phyloP scores from a whole-genome alignment of 352 stramenopile genomes.

The Pythium aristosporum region DNA sequence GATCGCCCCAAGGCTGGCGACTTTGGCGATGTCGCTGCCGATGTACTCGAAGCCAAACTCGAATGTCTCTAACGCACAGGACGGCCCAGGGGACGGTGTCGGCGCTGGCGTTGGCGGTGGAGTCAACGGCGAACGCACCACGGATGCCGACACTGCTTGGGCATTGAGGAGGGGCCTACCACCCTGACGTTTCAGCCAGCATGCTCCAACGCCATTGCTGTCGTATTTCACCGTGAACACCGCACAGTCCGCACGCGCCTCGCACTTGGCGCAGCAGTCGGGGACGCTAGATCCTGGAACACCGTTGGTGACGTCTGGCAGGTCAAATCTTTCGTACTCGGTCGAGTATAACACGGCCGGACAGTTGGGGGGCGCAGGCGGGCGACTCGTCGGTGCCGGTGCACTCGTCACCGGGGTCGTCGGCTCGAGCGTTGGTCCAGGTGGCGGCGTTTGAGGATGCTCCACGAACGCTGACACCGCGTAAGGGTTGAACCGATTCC shows the following conservation, averaged over 20 bases:
- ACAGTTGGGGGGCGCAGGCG: too few species aligned
- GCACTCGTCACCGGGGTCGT: too few species aligned
- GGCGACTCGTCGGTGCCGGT: too few species aligned
- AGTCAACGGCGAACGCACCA: too few species aligned
- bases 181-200: constrained; percentile 30
- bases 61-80: constrained; percentile 20
- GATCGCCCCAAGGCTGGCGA: not conserved
- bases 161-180: not conserved
- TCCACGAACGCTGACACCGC: too few species aligned
- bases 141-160: too few species aligned
- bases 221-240: constrained; percentile 16
- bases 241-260: constrained; percentile 1
- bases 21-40: constrained; percentile 30
- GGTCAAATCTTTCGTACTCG: constrained; percentile 2
- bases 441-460: too few species aligned
- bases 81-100: not conserved
- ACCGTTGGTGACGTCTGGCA: not conserved
- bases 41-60: constrained; percentile 32
- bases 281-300: not conserved
- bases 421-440: too few species aligned
- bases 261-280: constrained; percentile 28
- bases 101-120: too few species aligned
- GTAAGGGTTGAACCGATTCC: too few species aligned
- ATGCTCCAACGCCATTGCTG: constrained; percentile 23
- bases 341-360: too few species aligned